These are phyloP conservation scores for Trichoderma koningiopsis DNA, from an alignment of 2,329 filamentous ascomycete genomes.

Conservation along the genomic window DNA sequence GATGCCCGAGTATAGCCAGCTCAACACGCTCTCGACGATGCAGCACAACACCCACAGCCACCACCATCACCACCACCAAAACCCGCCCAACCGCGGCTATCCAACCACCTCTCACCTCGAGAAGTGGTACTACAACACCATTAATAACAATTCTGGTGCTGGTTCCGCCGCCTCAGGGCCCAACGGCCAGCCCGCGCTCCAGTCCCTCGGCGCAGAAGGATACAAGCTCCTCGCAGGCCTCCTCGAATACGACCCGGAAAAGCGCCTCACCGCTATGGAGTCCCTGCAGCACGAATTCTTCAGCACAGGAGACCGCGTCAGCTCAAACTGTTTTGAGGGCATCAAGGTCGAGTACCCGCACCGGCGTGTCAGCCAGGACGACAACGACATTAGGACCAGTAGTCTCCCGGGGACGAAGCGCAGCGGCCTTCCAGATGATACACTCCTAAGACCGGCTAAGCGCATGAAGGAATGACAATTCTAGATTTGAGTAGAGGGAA, in stretches of 20 bases:
- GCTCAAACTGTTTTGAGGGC: constrained; percentile 86
- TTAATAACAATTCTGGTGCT: constrained; percentile 56
- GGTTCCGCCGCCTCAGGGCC: constrained; percentile 20
- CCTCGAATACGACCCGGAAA: constrained; percentile 89
- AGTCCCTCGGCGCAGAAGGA: constrained; percentile 72
- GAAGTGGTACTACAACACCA: constrained; percentile 75
- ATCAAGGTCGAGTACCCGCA: constrained; percentile 87
- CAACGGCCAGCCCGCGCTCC: constrained; percentile 44
- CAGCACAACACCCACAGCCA: constrained; percentile 47
- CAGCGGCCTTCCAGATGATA: constrained; percentile 81
- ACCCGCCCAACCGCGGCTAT: constrained; percentile 33
- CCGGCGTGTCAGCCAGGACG: constrained; percentile 86
- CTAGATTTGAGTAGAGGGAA: not conserved
- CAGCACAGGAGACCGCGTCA: constrained; percentile 69
- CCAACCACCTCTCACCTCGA: constrained; percentile 61
- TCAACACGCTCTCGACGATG: constrained; percentile 57
- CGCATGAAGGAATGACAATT: constrained; percentile 57
- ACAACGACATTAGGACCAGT: constrained; percentile 91
- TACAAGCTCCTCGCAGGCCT: constrained; percentile 79
- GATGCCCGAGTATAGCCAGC: constrained; percentile 84
- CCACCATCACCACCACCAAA: constrained; percentile 50
- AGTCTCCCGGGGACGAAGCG: constrained; percentile 90
- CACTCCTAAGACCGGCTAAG: constrained; percentile 64
- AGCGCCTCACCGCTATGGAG: constrained; percentile 81
- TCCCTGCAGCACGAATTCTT: constrained; percentile 94